Evolutionary conservation across 2,329 filamentous ascomycete genomes (phyloP).

Genomic region (Beauveria medogensis): DNA sequence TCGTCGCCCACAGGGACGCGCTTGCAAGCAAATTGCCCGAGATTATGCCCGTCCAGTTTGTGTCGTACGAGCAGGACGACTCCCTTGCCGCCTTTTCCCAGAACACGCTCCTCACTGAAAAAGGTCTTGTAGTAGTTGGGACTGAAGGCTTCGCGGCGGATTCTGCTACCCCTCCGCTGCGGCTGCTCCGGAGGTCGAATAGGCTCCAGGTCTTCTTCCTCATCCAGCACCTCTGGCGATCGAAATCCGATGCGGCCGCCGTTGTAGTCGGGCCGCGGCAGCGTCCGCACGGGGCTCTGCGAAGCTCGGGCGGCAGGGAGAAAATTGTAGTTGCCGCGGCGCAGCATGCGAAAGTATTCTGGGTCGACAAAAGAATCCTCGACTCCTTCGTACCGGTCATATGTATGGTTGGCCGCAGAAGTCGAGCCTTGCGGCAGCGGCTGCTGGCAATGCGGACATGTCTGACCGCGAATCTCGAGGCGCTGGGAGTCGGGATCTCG

Average conservation of each 20-base stretch:
- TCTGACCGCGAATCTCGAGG: constrained; percentile 69
- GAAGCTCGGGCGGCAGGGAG: constrained; percentile 35
- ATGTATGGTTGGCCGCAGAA: constrained; percentile 41
- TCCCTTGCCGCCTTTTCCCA: constrained; percentile 87
- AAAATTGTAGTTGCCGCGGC: constrained; percentile 39
- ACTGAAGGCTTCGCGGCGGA: constrained; percentile 79
- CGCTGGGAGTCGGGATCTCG: constrained; percentile 79
- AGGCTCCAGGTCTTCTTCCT: constrained; percentile 13
- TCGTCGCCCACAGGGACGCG: constrained; percentile 92
- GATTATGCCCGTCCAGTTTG: constrained; percentile 76
- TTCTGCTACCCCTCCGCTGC: constrained; percentile 50
- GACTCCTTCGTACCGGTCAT: constrained; percentile 33
- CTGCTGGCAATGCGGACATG: constrained; percentile 87
- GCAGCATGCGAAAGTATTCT: constrained; percentile 92
- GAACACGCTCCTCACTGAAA: constrained; percentile 79
- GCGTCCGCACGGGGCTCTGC: constrained; percentile 46
- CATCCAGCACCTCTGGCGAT: constrained; percentile 17
- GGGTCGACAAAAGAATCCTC: constrained; percentile 73
- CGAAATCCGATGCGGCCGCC: constrained; percentile 12
- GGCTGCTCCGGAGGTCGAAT: neutral
- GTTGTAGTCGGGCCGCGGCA: constrained; percentile 37
- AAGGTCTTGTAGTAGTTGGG: constrained; percentile 89
- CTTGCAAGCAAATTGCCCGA: constrained; percentile 94
- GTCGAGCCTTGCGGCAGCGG: constrained; percentile 42
- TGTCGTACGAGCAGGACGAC: constrained; percentile 93